Conservation (phyloP, 1,284 basidiomycete species). For the Irpex sp. region DNA sequence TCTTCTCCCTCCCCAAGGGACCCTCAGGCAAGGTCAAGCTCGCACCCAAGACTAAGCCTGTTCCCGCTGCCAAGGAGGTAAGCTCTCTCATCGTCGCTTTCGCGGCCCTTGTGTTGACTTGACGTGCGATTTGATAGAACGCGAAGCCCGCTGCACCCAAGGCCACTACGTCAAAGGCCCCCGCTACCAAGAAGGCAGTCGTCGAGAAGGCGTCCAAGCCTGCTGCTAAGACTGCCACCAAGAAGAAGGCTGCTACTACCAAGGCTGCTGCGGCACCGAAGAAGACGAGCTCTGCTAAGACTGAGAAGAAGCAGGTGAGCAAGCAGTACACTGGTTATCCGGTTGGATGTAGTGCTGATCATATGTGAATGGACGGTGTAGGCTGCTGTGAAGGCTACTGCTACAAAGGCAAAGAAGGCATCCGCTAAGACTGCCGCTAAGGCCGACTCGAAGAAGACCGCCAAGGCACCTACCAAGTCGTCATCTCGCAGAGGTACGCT, state of each 20-base stretch:
- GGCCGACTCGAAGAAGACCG: constrained; percentile 22
- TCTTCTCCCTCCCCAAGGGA: constrained; percentile 87
- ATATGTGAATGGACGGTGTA: background rate
- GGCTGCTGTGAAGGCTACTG: constrained; percentile 25
- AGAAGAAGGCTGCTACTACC: constrained; percentile 30
- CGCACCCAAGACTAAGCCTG: constrained; percentile 41
- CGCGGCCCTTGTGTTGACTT: constrained; percentile 13
- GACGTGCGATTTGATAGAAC: constrained; percentile 31
- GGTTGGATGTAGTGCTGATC: constrained; percentile 15
- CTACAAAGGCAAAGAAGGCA: constrained; percentile 19
- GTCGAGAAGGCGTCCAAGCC: constrained; percentile 14
- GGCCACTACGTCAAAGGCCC: constrained; percentile 17
- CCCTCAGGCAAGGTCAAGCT: constrained; percentile 35
- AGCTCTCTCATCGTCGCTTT: constrained; percentile 6
- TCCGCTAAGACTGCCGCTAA: constrained; percentile 12
- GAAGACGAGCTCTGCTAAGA: constrained; percentile 23
- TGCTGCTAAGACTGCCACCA: constrained; percentile 22
- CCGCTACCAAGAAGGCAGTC: constrained; percentile 13
- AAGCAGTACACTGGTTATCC: background rate
- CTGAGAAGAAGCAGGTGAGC: constrained; percentile 29
- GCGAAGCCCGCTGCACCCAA: constrained; percentile 34
- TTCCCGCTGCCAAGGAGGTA: constrained; percentile 56
- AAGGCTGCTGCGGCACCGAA: constrained; percentile 21
- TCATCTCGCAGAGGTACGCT: constrained; percentile 1
- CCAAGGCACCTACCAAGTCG: constrained; percentile 6